Percentiles rank a stretch among this genome's conserved stretches.
Evolutionary conservation across 2,329 filamentous ascomycete species (phyloP).

Genomic region (Paraphaeosphaeria minitans): DNA sequence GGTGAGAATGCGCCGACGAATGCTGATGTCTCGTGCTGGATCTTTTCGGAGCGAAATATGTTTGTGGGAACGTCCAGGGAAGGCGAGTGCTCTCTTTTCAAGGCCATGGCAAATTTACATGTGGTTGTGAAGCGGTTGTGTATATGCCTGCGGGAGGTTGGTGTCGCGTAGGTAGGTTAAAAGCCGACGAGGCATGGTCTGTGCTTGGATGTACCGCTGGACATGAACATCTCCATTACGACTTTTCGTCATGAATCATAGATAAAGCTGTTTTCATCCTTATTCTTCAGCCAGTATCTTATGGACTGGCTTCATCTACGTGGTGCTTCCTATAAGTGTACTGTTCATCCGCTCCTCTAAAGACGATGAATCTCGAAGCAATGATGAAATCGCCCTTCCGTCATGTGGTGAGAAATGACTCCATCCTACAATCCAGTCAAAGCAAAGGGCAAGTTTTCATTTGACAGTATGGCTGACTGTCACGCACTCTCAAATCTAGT

Average conservation of each 20-base stretch:
- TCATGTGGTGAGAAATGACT: too few species aligned
- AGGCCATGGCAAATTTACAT: constrained; percentile 29
- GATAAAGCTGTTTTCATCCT: not conserved
- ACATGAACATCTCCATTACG: not conserved
- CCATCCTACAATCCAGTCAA: too few species aligned
- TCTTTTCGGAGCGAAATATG: constrained; percentile 53
- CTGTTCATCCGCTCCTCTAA: not conserved
- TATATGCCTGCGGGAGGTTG: constrained; percentile 16
- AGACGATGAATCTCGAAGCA: too few species aligned
- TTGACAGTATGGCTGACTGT: not conserved
- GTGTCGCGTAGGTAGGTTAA: not conserved
- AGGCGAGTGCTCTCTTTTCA: constrained; percentile 36
- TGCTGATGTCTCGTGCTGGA: constrained; percentile 57
- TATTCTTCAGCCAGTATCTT: not conserved
- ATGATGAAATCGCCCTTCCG: too few species aligned
- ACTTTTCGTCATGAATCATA: not conserved
- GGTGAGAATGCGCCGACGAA: constrained; percentile 59
- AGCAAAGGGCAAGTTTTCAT: too few species aligned
- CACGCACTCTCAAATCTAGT: not conserved
- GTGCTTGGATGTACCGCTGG: not conserved
- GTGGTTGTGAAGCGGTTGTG: constrained; percentile 13
- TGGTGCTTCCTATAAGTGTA: not conserved
- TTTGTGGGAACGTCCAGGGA: constrained; percentile 22
- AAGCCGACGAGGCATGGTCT: constrained; percentile 7
- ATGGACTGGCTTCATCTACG: not conserved